Conservation (phyloP, 2,329 filamentous ascomycete species). For the Aspergillus sp. region DNA sequence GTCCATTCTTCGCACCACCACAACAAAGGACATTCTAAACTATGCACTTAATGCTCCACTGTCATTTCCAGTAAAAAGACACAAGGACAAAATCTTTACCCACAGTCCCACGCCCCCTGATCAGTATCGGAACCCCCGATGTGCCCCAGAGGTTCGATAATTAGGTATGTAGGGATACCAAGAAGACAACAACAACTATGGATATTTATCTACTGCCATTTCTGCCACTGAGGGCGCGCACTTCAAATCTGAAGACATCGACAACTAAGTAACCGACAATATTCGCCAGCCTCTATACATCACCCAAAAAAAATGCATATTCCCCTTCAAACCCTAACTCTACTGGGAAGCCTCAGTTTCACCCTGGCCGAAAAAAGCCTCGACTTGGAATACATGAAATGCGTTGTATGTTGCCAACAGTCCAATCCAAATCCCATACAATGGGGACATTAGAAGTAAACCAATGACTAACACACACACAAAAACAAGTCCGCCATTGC, state of each 20-base stretch:
- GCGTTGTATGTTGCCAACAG: conserved; percentile 4
- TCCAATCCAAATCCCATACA: not conserved
- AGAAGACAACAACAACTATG: not conserved
- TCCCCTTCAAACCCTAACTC: conserved; percentile 8
- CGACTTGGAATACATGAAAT: conserved; percentile 12
- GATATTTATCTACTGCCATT: not conserved
- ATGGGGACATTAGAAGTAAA: not conserved
- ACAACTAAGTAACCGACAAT: not conserved
- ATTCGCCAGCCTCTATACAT: not conserved
- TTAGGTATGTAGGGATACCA: conserved; percentile 6
- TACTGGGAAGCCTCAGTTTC: conserved; percentile 3
- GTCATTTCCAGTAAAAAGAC: too few relatives aligned
- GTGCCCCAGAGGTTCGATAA: not conserved
- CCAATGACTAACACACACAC: not conserved
- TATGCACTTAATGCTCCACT: not conserved
- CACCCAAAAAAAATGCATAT: conserved; percentile 4
- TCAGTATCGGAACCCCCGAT: not conserved
- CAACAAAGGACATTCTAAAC: not conserved
- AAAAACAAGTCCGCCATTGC: conserved; percentile 10
- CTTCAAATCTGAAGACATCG: not conserved
- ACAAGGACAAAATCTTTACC: not conserved
- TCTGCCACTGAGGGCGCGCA: too few relatives aligned
- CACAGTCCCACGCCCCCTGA: too few relatives aligned
- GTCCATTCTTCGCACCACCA: conserved; percentile 1
- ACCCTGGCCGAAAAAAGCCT: not conserved